These are phyloP conservation scores for Megacollybia marginata DNA, from an alignment of 768 basidiomycete species.

Conservation along the genomic window DNA sequence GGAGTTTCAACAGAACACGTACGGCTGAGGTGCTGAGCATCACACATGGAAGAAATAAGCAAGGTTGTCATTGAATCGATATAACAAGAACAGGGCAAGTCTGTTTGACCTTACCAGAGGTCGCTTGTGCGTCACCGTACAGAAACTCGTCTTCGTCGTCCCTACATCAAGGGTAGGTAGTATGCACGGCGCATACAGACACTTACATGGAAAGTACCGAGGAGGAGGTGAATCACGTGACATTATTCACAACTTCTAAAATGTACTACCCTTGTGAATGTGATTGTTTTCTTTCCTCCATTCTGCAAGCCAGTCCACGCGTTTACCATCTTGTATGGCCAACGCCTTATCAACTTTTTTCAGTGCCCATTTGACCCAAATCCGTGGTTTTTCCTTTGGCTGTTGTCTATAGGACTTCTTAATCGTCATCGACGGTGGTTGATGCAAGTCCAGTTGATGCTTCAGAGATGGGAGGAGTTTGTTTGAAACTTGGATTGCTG, in stretches of 20 bases:
- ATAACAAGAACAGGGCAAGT: constrained; percentile 22
- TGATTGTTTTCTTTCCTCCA: constrained; percentile 20
- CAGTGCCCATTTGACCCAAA: constrained; percentile 23
- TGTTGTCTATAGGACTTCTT: not conserved
- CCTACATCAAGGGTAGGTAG: constrained; percentile 22
- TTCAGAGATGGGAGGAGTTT: constrained; percentile 35
- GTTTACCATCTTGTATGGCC: constrained; percentile 9
- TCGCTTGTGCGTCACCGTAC: constrained; percentile 49
- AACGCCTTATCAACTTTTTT: constrained; percentile 21
- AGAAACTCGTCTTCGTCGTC: constrained; percentile 80
- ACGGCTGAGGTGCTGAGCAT: constrained; percentile 54
- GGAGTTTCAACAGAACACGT: constrained; percentile 31
- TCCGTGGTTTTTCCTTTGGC: constrained; percentile 11
- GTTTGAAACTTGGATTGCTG: constrained; percentile 31
- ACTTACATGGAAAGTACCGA: not conserved
- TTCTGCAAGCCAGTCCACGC: constrained; percentile 26
- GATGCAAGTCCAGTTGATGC: constrained; percentile 13
- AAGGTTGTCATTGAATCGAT: constrained; percentile 27
- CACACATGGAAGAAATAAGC: constrained; percentile 30
- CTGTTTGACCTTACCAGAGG: constrained; percentile 40
- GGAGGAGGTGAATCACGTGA: not conserved
- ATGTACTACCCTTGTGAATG: constrained; percentile 4
- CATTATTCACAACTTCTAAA: not conserved
- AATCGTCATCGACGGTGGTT: constrained; percentile 5
- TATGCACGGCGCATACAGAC: no score